Conservation (phyloP, 2,329 filamentous ascomycete species). For the Paracamarosporium sp. region DNA sequence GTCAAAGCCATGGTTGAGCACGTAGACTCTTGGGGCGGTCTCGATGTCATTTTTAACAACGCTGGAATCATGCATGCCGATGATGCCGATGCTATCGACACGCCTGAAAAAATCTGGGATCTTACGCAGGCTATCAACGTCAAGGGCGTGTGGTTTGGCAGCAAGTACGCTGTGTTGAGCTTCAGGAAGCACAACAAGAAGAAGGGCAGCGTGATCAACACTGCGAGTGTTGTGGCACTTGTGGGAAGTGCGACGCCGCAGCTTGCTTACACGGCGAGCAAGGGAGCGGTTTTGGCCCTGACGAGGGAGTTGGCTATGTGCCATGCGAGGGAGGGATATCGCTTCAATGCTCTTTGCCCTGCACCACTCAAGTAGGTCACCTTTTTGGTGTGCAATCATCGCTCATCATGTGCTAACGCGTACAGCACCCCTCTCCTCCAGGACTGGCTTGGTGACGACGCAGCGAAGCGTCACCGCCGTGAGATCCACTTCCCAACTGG, state of each 20-base stretch:
- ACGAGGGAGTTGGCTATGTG: slow-evolving; percentile 91
- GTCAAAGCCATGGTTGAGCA: slow-evolving; percentile 76
- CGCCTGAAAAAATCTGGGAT: slow-evolving; percentile 91
- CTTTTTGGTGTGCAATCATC: not conserved
- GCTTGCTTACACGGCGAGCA: slow-evolving; percentile 91
- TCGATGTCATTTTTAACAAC: slow-evolving; percentile 97
- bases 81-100: slow-evolving; percentile 71
- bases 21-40: slow-evolving; percentile 82
- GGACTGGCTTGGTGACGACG: slow-evolving; percentile 90
- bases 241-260: slow-evolving; percentile 88
- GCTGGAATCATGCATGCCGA: slow-evolving; percentile 94
- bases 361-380: slow-evolving; percentile 78
- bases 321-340: slow-evolving; percentile 85
- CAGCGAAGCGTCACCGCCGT: slow-evolving; percentile 78
- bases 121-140: slow-evolving; percentile 93
- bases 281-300: slow-evolving; percentile 88
- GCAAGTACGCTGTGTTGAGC: slow-evolving; percentile 87
- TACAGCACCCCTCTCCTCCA: slow-evolving; percentile 81
- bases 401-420: slow-evolving; percentile 19
- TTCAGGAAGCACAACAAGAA: slow-evolving; percentile 82
- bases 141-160: slow-evolving; percentile 97
- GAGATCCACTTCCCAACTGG: slow-evolving; percentile 90
- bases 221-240: slow-evolving; percentile 85
- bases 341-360: slow-evolving; percentile 91
- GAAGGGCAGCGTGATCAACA: slow-evolving; percentile 87